A percentile compares a stretch with the other conserved stretches of the same genome.
phyloP scores from a whole-genome alignment of 768 basidiomycete species.

The Leucosporidium creatinivorum region DNA sequence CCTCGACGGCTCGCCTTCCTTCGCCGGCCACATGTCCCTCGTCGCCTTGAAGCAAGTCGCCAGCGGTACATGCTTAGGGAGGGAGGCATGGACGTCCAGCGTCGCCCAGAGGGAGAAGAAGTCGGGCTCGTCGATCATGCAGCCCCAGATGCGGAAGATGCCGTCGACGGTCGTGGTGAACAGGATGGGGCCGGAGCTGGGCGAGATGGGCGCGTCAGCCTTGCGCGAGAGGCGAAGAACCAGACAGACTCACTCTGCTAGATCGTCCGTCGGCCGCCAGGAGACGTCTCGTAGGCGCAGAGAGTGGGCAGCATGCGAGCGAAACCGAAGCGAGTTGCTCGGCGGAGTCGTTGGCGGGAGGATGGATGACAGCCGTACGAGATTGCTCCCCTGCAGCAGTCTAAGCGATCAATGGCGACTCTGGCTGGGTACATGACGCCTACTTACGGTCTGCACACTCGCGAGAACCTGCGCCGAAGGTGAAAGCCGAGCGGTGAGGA shows the following conservation, averaged over 20 bases:
- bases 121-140: conserved; percentile 36
- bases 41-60: conserved; percentile 19
- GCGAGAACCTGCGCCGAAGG: conserved; percentile 16
- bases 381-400: conserved; percentile 3
- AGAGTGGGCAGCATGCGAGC: conserved; percentile 7
- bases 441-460: background rate
- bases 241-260: conserved; percentile 6
- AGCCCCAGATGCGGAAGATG: conserved; percentile 30
- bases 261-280: conserved; percentile 13
- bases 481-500: conserved; percentile 6
- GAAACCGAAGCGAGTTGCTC: conserved; percentile 8
- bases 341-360: background rate
- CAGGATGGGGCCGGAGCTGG: conserved; percentile 24
- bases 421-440: too few species aligned
- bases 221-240: background rate
- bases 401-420: background rate
- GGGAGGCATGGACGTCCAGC: conserved; percentile 6
- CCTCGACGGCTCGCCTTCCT: background rate
- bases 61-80: conserved; percentile 5
- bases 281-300: conserved; percentile 1
- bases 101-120: conserved; percentile 33
- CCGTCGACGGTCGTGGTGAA: conserved; percentile 29
- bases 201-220: too few species aligned
- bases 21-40: background rate
- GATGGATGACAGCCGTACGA: conserved; percentile 7